Conservation (phyloP, 148 eudicot genomes). For the Limonium bicolor region DNA sequence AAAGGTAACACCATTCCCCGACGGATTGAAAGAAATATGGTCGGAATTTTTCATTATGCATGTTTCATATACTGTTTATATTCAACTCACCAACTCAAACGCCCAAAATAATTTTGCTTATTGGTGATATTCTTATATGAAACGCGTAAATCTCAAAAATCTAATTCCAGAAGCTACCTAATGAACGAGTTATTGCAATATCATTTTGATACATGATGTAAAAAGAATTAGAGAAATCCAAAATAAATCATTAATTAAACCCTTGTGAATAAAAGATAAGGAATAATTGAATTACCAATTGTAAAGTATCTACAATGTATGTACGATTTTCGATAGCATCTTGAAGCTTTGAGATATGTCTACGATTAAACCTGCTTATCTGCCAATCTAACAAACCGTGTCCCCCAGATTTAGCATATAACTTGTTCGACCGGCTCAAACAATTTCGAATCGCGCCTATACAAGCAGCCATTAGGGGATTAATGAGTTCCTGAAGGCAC, state of each 20-base stretch:
- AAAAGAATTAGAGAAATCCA: background rate
- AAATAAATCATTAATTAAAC: background rate
- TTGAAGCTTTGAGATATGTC: slow-evolving; percentile 35
- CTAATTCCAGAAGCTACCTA: too few species aligned
- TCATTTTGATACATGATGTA: too few species aligned
- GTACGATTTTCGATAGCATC: slow-evolving; percentile 39
- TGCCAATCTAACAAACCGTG: slow-evolving; percentile 6
- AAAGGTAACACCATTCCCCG: too few species aligned
- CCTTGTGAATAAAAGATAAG: background rate
- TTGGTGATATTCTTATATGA: too few species aligned
- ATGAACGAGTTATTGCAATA: too few species aligned
- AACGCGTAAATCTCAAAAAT: too few species aligned
- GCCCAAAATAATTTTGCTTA: too few species aligned
- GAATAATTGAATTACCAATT: slow-evolving; percentile 24
- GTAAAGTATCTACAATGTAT: slow-evolving; percentile 60
- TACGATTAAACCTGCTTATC: slow-evolving; percentile 4
- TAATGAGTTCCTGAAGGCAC: too few species aligned
- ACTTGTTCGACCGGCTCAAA: slow-evolving; percentile 6
- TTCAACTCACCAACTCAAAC: too few species aligned
- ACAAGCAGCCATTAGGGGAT: slow-evolving; percentile 18
- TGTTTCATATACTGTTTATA: too few species aligned
- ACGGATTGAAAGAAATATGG: too few species aligned
- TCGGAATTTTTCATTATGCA: too few species aligned
- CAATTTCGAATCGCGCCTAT: slow-evolving; percentile 28
- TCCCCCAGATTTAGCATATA: slow-evolving; percentile 12